Conservation (phyloP, 2,329 filamentous ascomycete genomes). For the Monilinia vaccinii-corymbosi region DNA sequence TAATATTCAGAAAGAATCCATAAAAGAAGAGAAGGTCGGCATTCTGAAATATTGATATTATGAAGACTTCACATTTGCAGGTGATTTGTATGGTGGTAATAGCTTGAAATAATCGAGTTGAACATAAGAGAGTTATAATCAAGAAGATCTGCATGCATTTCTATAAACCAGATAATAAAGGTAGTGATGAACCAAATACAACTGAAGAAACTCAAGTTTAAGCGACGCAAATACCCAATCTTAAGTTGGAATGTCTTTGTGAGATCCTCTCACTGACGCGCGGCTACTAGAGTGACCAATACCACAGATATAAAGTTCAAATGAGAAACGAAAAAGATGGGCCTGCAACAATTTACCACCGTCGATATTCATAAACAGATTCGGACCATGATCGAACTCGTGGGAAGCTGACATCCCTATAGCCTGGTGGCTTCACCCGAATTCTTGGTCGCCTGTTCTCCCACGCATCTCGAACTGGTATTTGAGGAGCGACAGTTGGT, state of each 20-base stretch:
- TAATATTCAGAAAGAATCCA: too few species aligned
- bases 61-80: too few species aligned
- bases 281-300: neutral
- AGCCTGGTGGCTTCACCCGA: neutral
- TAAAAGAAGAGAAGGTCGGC: too few species aligned
- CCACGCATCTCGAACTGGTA: neutral
- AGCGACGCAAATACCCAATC: neutral
- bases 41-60: too few species aligned
- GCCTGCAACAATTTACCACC: neutral
- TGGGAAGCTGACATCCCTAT: neutral
- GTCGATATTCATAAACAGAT: conserved; percentile 8
- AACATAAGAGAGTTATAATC: neutral
- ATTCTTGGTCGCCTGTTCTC: neutral
- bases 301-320: neutral
- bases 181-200: neutral
- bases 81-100: too few species aligned
- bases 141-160: too few species aligned
- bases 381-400: neutral
- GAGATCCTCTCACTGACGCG: too few species aligned
- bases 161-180: too few species aligned
- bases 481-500: neutral
- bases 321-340: neutral
- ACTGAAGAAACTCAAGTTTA: neutral
- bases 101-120: too few species aligned
- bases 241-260: too few species aligned